Conservation (phyloP, 805 yeast genomes). For the Yamadazyma akitaensis region DNA sequence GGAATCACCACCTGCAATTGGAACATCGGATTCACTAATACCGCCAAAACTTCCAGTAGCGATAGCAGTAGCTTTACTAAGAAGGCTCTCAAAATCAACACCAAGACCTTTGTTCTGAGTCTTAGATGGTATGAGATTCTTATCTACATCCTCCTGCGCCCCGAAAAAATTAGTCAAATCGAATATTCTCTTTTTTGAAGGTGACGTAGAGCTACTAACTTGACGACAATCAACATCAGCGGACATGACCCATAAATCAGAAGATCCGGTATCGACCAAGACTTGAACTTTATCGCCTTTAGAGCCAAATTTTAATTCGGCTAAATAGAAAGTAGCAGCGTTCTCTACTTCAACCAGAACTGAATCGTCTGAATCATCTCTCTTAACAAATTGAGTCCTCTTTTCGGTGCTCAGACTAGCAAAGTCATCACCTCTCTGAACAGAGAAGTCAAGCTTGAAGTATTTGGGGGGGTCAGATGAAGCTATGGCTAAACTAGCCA, state of each 20-base stretch:
- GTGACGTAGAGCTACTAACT: neutral
- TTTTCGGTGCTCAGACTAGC: conserved; percentile 4
- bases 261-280: conserved; percentile 41
- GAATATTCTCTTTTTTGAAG: neutral
- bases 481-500: neutral
- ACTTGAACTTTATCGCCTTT: conserved; percentile 26
- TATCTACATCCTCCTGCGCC: neutral
- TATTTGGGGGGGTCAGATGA: neutral
- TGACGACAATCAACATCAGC: conserved; percentile 9
- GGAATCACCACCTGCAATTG: conserved; percentile 33
- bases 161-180: neutral
- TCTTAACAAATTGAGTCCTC: conserved; percentile 8
- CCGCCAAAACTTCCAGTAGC: neutral
- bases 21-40: conserved; percentile 3
- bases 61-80: neutral
- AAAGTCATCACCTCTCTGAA: conserved; percentile 11
- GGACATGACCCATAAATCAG: conserved; percentile 42
- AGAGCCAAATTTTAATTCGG: conserved; percentile 22
- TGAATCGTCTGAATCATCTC: conserved; percentile 4
- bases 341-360: neutral
- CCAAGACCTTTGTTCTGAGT: neutral
- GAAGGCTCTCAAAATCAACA: neutral
- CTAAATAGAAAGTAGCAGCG: conserved; percentile 1
- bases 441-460: conserved; percentile 10
- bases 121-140: neutral